phyloP scores from a whole-genome alignment of 495 filamentous ascomycete genomes.

The Annulohypoxylon nitens region DNA sequence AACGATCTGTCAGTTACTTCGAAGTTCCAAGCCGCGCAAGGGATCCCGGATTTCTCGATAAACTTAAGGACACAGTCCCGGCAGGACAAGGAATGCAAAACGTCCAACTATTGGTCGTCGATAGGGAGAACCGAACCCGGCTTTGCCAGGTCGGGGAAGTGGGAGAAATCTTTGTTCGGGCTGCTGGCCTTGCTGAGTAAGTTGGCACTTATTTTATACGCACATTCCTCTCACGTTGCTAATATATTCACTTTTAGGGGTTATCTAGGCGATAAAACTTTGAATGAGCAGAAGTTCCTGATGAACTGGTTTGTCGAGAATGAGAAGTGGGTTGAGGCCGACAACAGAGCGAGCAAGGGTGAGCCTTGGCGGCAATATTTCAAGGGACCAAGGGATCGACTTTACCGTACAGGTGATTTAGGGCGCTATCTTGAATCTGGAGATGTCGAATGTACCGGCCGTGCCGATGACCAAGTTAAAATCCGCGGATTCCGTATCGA shows the following conservation, averaged over 20 bases:
- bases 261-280: conserved; percentile 77
- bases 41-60: conserved; percentile 76
- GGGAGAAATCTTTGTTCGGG: conserved; percentile 90
- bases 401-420: conserved; percentile 88
- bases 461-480: conserved; percentile 93
- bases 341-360: conserved; percentile 65
- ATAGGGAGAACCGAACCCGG: conserved; percentile 77
- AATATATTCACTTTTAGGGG: conserved; percentile 55
- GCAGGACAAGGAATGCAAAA: conserved; percentile 92
- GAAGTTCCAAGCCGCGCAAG: conserved; percentile 79
- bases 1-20: conserved; percentile 87
- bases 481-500: conserved; percentile 97
- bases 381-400: conserved; percentile 84
- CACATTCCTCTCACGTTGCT: conserved; percentile 9
- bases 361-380: conserved; percentile 85
- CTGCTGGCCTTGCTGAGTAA: conserved; percentile 85
- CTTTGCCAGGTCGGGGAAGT: conserved; percentile 85
- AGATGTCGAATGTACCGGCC: conserved; percentile 79
- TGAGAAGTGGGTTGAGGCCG: conserved; percentile 75
- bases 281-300: conserved; percentile 86
- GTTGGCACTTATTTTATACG: conserved; percentile 14
- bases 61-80: conserved; percentile 83
- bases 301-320: conserved; percentile 90
- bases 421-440: conserved; percentile 81
- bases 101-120: conserved; percentile 92